Base-by-base conservation (phyloP, 1,139 yeast species). In the Taphrina deformans region DNA sequence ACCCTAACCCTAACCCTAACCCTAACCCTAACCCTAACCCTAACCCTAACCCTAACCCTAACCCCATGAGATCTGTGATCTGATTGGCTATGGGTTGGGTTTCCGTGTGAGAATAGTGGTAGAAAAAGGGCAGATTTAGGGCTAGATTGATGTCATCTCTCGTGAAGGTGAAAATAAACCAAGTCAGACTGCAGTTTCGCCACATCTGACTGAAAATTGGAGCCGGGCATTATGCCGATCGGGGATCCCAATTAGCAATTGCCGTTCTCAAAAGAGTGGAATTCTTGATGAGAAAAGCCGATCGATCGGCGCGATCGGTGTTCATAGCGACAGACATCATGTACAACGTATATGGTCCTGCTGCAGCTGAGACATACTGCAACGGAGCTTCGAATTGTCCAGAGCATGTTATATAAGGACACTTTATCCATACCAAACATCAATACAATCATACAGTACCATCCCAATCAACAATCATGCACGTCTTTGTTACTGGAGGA, bases 401-500 rank as follows among this genome's bases (percentile, higher is more conserved):
- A n/a, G n/a, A n/a, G n/a, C n/a, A n/a, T n/a, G n/a, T n/a, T n/a
- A n/a, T n/a, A n/a, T n/a, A n/a, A n/a, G n/a, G n/a, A n/a, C n/a
- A n/a, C n/a, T n/a, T n/a, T n/a, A n/a, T n/a, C n/a, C 35, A 31
- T 31, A 10, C 9, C 35, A 31, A 31, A 14, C 14, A 2, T 14
- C 9, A 31, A 4, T 4, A 31, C 35, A 31, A 31, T 2, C 35
- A 31, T 14, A 38, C 14, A n/a, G 7, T 14, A 38, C 18, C 14
- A 38, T 7, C 14, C 12, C 41, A 38, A 7, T 12, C 6, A 14
- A 38, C 18, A 38, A 38, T 14, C 41, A 58, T 45, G 65, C 23
- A 65, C 33, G 65, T 62, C 60, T 55, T 62, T 48, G 56, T 62
- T 21, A 62, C 65, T 21, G 65, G 65, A n/a, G 50, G 53, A 26